Evolutionary conservation across 2,329 filamentous ascomycete genomes (phyloP).

Genomic region (Lecanoromycetidae sp.): DNA sequence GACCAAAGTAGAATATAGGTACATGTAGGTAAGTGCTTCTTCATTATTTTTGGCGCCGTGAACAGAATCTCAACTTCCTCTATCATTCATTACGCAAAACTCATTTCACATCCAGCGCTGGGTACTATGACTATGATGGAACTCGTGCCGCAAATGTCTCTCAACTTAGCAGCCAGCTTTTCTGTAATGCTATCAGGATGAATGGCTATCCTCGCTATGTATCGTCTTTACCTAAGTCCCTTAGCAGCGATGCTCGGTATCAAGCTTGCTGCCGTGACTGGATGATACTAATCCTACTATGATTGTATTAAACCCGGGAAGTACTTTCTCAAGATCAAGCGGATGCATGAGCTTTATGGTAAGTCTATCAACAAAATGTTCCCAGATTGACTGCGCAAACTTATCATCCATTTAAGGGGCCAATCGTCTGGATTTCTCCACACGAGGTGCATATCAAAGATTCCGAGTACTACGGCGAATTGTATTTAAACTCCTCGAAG

Average conservation of each 20-base stretch:
- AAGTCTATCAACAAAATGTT: not conserved
- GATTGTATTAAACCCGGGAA: slow-evolving; percentile 12
- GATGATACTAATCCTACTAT: slow-evolving; percentile 19
- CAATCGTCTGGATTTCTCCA: slow-evolving; percentile 14
- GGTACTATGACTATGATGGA: too few relatives aligned
- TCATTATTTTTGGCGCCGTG: too few relatives aligned
- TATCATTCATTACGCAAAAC: too few relatives aligned
- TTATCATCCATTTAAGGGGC: not conserved
- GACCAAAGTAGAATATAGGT: too few relatives aligned
- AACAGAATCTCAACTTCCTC: too few relatives aligned
- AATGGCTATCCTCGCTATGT: not conserved
- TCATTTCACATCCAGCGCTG: too few relatives aligned
- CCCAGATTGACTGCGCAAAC: not conserved
- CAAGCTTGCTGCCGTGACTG: slow-evolving; percentile 17
- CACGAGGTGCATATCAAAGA: slow-evolving; percentile 25
- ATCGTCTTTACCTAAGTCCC: not conserved
- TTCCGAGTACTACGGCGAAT: slow-evolving; percentile 16
- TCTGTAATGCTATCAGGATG: too few relatives aligned
- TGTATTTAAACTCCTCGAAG: not conserved
- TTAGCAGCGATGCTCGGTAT: slow-evolving; percentile 16
- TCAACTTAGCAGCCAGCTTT: too few relatives aligned
- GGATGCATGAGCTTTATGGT: not conserved
- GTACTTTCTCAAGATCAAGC: not conserved
- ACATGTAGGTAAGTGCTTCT: too few relatives aligned
- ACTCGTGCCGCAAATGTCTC: too few relatives aligned